Percentiles rank a stretch among this genome's conserved stretches.
These are phyloP conservation scores for Lotus japonicus DNA, from an alignment of 306 rosid species.

Conservation along the genomic window DNA sequence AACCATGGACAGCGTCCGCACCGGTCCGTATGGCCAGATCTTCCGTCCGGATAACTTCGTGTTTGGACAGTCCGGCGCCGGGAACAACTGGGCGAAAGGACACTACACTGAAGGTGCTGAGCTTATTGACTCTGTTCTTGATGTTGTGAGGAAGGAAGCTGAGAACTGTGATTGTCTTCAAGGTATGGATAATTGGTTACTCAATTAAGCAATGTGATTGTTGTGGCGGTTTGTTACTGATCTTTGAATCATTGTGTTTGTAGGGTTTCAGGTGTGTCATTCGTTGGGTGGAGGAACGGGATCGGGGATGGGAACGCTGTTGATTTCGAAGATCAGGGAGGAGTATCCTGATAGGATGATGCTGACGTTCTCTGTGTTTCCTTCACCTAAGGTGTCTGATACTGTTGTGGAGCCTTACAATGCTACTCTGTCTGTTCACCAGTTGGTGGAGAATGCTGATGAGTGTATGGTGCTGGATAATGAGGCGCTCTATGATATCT, in stretches of 20 bases:
- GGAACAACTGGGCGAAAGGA: slow-evolving; percentile 60
- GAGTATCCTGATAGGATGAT: slow-evolving; percentile 60
- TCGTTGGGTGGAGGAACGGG: slow-evolving; percentile 59
- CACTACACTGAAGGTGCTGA: slow-evolving; percentile 59
- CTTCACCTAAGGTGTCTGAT: slow-evolving; percentile 54
- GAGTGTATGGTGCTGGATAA: slow-evolving; percentile 59
- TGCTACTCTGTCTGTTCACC: slow-evolving; percentile 59
- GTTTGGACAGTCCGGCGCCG: slow-evolving; percentile 56
- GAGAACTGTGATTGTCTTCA: slow-evolving; percentile 58
- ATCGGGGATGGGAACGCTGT: slow-evolving; percentile 52
- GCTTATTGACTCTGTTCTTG: slow-evolving; percentile 53
- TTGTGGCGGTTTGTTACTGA: not conserved
- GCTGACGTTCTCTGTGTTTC: slow-evolving; percentile 53
- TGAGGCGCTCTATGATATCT: slow-evolving; percentile 53
- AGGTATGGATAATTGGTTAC: slow-evolving; percentile 14
- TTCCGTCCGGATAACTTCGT: slow-evolving; percentile 59
- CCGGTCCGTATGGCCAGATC: slow-evolving; percentile 55
- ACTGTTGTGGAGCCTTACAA: slow-evolving; percentile 59
- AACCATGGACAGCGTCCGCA: slow-evolving; percentile 55
- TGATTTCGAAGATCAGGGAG: slow-evolving; percentile 53
- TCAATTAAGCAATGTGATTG: no score
- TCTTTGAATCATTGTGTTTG: no score
- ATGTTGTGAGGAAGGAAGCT: slow-evolving; percentile 52
- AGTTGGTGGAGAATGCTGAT: slow-evolving; percentile 58
- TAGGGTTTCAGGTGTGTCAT: slow-evolving; percentile 56